Conservation (phyloP, 495 filamentous ascomycete species). For the Staphylotrichum longicolle region DNA sequence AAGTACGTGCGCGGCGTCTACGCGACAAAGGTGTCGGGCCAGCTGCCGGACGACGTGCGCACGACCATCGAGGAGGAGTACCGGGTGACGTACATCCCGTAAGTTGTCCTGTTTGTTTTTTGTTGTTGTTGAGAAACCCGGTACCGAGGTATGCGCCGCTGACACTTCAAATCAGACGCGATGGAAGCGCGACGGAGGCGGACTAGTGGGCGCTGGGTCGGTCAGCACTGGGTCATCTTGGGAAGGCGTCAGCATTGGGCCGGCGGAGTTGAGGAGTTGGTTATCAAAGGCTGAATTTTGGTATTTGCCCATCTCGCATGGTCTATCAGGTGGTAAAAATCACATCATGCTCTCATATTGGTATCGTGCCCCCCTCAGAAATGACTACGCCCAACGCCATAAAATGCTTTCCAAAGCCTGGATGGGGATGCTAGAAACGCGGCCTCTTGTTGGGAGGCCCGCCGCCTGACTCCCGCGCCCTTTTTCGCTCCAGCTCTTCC, state of each 20-base stretch:
- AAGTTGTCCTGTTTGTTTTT: constrained; percentile 28
- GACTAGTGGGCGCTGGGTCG: constrained; percentile 24
- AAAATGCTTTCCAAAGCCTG: neutral
- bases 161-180: constrained; percentile 38
- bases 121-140: neutral
- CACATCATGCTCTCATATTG: constrained; percentile 11
- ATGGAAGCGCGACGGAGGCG: constrained; percentile 49
- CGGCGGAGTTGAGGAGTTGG: constrained; percentile 20
- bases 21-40: constrained; percentile 85
- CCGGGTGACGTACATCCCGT: constrained; percentile 68
- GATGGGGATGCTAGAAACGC: constrained; percentile 28
- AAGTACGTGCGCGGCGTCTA: constrained; percentile 83
- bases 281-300: constrained; percentile 4
- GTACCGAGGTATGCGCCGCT: neutral
- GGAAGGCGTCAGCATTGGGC: constrained; percentile 11
- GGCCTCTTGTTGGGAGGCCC: constrained; percentile 41
- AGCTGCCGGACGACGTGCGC: constrained; percentile 61
- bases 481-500: constrained; percentile 74
- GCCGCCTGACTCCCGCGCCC: constrained; percentile 46
- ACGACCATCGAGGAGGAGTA: constrained; percentile 63
- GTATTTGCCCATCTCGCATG: neutral
- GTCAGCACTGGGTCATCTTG: neutral
- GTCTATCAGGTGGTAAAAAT: constrained; percentile 3
- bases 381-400: constrained; percentile 5
- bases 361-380: constrained; percentile 19